A percentile compares a stretch with the other conserved stretches of the same genome.
These are phyloP conservation scores for Aspergillus niger DNA, from an alignment of 2,329 filamentous ascomycete genomes.

Conservation along the genomic window DNA sequence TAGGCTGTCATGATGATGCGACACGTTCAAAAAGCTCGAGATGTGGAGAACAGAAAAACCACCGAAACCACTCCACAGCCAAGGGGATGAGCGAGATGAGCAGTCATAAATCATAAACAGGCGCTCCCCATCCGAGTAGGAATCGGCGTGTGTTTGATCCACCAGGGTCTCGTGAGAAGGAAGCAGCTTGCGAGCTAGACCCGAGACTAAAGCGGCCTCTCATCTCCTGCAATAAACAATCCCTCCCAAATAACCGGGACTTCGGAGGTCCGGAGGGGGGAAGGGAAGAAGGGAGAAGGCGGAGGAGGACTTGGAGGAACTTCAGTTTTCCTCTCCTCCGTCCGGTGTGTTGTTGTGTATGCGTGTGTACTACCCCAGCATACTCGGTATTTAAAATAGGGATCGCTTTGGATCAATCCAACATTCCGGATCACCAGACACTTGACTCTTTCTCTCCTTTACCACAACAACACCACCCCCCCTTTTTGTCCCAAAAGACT, in stretches of 20 bases:
- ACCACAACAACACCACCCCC: too few relatives aligned
- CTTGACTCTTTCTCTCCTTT: neutral
- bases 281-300: neutral
- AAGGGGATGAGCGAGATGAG: slow-evolving; percentile 16
- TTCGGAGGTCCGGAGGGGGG: neutral
- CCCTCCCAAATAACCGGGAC: neutral
- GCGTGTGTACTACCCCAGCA: neutral
- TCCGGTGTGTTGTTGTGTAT: too few relatives aligned
- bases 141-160: slow-evolving; percentile 18
- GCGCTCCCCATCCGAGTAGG: slow-evolving; percentile 14
- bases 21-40: slow-evolving; percentile 15
- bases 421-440: neutral
- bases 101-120: slow-evolving; percentile 20
- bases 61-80: slow-evolving; percentile 13
- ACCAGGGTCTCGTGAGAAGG: slow-evolving; percentile 21
- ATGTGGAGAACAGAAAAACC: slow-evolving; percentile 15
- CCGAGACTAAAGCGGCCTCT: neutral
- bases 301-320: neutral
- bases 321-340: too few relatives aligned
- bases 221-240: neutral
- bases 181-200: neutral
- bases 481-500: neutral
- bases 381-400: neutral
- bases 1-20: slow-evolving; percentile 15
- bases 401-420: neutral